Conservation (phyloP, 2,329 filamentous ascomycete species). For the Stachybotrys chartarum region DNA sequence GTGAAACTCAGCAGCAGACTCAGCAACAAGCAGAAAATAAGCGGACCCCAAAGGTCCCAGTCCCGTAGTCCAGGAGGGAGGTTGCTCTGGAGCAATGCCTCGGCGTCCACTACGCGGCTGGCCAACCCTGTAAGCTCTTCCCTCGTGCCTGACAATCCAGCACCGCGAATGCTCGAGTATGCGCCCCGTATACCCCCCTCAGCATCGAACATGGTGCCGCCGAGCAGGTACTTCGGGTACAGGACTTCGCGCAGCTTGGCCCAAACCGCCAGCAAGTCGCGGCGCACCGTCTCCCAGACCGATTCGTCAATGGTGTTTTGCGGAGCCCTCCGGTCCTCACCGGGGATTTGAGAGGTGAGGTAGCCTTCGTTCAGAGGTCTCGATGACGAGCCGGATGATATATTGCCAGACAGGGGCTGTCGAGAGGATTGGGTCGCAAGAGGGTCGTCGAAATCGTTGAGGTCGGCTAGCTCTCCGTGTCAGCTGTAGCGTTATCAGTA, state of each 20-base stretch:
- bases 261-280: conserved; percentile 90
- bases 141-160: conserved; percentile 50
- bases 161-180: conserved; percentile 54
- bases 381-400: conserved; percentile 54
- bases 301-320: conserved; percentile 94
- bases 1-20: conserved; percentile 82
- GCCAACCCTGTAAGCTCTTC: conserved; percentile 57
- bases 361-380: conserved; percentile 65
- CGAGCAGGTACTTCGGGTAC: conserved; percentile 88
- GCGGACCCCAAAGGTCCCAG: conserved; percentile 97
- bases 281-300: conserved; percentile 93
- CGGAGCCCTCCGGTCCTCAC: conserved; percentile 84
- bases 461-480: conserved; percentile 52
- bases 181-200: conserved; percentile 49
- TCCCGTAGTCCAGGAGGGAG: conserved; percentile 90
- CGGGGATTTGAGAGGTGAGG: conserved; percentile 81
- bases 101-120: conserved; percentile 56
- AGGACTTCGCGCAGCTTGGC: conserved; percentile 97
- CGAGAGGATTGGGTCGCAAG: conserved; percentile 62
- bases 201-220: conserved; percentile 56
- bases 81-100: conserved; percentile 53
- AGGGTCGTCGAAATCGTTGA: conserved; percentile 91
- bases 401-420: conserved; percentile 78
- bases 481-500: background rate
- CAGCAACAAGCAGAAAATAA: conserved; percentile 87